phyloP scores from a whole-genome alignment of 257 asterid species.

The Penstemon eatonii region DNA sequence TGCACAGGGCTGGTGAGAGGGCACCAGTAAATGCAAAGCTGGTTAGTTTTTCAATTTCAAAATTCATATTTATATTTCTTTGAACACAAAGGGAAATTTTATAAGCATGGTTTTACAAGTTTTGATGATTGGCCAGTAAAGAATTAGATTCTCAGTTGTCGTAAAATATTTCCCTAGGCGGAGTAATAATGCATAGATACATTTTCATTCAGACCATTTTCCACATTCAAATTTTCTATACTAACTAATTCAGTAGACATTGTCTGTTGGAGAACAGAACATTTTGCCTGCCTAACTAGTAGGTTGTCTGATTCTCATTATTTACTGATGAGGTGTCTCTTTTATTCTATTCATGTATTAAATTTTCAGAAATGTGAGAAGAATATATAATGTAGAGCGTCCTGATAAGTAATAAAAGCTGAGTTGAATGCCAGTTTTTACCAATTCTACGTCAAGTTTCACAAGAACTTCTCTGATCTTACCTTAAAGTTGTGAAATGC shows the following conservation, averaged over 20 bases:
- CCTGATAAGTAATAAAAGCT: not conserved
- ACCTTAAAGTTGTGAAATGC: not conserved
- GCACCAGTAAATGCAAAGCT: conserved; percentile 82
- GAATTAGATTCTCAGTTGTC: conserved; percentile 20
- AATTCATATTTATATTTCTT: conserved; percentile 5
- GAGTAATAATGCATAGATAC: not conserved
- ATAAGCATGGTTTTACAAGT: not conserved
- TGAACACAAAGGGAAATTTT: conserved; percentile 11
- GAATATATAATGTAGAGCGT: not conserved
- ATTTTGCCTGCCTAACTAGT: not conserved
- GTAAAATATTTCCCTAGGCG: not conserved
- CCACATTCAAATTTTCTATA: not conserved
- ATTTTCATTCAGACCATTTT: not conserved
- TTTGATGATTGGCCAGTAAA: conserved; percentile 18
- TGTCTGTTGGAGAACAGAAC: conserved; percentile 16
- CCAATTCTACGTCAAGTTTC: not conserved
- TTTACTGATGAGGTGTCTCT: not conserved
- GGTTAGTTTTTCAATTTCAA: conserved; percentile 51
- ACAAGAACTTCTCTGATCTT: not conserved
- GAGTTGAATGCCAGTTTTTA: conserved; percentile 20
- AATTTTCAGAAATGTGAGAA: conserved; percentile 11
- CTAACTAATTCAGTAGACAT: conserved; percentile 3
- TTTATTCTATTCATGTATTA: not conserved
- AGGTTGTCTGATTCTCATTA: not conserved
- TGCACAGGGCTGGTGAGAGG: conserved; percentile 99